These are phyloP conservation scores for Apiospora pterosperma DNA, from an alignment of 2,329 filamentous ascomycete species.

Conservation along the genomic window DNA sequence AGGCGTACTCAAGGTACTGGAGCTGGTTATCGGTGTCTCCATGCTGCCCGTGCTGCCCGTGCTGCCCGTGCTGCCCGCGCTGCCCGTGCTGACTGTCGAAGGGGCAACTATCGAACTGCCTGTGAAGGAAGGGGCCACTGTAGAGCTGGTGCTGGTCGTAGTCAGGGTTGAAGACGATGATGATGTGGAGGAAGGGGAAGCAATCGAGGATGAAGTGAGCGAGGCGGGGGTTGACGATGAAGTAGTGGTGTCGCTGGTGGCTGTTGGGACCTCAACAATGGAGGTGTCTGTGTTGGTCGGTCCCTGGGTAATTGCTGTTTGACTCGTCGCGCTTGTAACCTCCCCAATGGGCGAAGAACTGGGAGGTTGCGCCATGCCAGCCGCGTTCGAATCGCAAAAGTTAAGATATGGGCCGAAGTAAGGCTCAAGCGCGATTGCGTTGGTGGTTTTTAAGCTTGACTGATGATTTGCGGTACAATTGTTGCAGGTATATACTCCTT, in stretches of 20 bases:
- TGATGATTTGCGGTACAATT: conserved; percentile 35
- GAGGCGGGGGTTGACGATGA: conserved; percentile 12
- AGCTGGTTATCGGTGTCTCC: background rate
- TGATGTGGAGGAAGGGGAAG: conserved; percentile 3
- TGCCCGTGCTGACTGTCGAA: background rate
- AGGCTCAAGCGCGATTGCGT: conserved; percentile 31
- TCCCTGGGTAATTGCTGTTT: conserved; percentile 14
- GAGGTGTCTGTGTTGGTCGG: conserved; percentile 10
- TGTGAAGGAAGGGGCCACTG: background rate
- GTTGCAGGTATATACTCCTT: conserved; percentile 34
- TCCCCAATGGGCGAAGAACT: conserved; percentile 9
- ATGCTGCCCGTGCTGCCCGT: background rate
- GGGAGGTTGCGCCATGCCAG: background rate
- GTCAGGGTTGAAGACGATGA: background rate
- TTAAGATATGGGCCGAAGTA: conserved; percentile 41
- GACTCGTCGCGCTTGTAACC: conserved; percentile 9
- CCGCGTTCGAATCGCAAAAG: conserved; percentile 35
- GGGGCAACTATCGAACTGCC: background rate
- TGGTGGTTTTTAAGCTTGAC: conserved; percentile 21
- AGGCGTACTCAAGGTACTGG: conserved; percentile 9
- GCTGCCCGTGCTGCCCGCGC: background rate
- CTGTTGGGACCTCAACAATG: background rate
- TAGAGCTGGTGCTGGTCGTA: conserved; percentile 7
- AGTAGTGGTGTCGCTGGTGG: conserved; percentile 11
- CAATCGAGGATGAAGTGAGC: conserved; percentile 3